Evolutionary conservation across 208 protist species (phyloP).

Genomic region (Leishmania guyanensis): DNA sequence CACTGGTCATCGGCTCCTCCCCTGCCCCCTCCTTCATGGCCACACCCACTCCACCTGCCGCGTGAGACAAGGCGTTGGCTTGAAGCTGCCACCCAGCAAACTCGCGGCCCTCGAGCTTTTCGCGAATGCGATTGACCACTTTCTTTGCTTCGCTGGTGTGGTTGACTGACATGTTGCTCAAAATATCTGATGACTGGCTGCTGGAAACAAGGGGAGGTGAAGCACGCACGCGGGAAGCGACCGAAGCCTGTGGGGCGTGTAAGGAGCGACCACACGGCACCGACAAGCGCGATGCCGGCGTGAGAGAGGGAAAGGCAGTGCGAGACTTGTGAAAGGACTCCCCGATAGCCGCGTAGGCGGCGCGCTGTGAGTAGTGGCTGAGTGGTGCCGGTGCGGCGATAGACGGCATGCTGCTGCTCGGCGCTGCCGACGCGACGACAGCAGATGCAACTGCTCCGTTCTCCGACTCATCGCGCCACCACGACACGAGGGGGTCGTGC

Average conservation of each 20-base stretch:
- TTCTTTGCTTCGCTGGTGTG: constrained; percentile 94
- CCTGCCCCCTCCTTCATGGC: not conserved
- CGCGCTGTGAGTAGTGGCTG: constrained; percentile 30
- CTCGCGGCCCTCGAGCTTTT: constrained; percentile 98
- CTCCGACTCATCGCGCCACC: constrained; percentile 90
- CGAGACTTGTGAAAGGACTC: constrained; percentile 43
- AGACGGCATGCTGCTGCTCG: constrained; percentile 25
- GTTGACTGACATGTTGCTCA: constrained; percentile 30
- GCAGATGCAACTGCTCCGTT: constrained; percentile 17
- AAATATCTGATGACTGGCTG: constrained; percentile 16
- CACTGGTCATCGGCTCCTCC: constrained; percentile 5
- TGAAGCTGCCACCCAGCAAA: constrained; percentile 68
- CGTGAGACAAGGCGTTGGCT: constrained; percentile 9
- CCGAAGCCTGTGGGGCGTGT: constrained; percentile 14
- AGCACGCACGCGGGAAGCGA: constrained; percentile 8
- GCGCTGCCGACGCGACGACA: constrained; percentile 9
- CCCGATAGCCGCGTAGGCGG: constrained; percentile 43
- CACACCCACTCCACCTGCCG: constrained; percentile 16
- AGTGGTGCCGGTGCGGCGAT: constrained; percentile 6
- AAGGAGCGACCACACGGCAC: constrained; percentile 18
- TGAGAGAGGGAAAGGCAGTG: constrained; percentile 30
- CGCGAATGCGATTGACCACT: constrained; percentile 96
- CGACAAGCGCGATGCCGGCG: constrained; percentile 20
- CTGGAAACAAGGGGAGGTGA: constrained; percentile 3
- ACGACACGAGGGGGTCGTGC: constrained; percentile 99